A percentile compares a stretch with the other conserved stretches of the same genome.
phyloP scores from a whole-genome alignment of 2,329 filamentous ascomycete genomes.

The Fusarium cicatricum region DNA sequence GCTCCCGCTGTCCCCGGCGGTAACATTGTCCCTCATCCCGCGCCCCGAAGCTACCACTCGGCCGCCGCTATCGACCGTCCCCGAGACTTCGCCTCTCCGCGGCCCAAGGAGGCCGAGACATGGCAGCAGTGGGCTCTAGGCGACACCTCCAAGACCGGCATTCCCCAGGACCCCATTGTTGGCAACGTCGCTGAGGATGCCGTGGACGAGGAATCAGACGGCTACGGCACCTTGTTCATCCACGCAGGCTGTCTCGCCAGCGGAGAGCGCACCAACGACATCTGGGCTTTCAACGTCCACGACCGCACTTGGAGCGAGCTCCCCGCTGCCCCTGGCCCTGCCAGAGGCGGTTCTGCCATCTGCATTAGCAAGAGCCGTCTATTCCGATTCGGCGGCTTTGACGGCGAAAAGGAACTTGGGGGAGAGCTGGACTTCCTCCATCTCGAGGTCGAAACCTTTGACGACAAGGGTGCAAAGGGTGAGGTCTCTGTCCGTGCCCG shows the following conservation, averaged over 20 bases:
- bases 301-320: slow-evolving; percentile 72
- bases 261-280: slow-evolving; percentile 69
- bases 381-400: slow-evolving; percentile 83
- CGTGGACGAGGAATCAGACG: slow-evolving; percentile 67
- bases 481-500: slow-evolving; percentile 61
- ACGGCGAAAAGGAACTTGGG: slow-evolving; percentile 74
- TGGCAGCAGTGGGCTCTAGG: slow-evolving; percentile 66
- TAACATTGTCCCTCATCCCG: slow-evolving; percentile 57
- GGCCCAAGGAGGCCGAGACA: slow-evolving; percentile 50
- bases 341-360: slow-evolving; percentile 73
- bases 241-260: slow-evolving; percentile 77
- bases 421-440: slow-evolving; percentile 74
- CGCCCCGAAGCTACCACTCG: slow-evolving; percentile 75
- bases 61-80: slow-evolving; percentile 66
- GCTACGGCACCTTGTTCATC: slow-evolving; percentile 74
- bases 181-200: slow-evolving; percentile 65
- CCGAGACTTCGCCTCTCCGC: slow-evolving; percentile 54
- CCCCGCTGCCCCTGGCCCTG: slow-evolving; percentile 70
- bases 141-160: slow-evolving; percentile 62
- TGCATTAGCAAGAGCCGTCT: slow-evolving; percentile 69
- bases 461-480: slow-evolving; percentile 57
- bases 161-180: slow-evolving; percentile 66
- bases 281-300: slow-evolving; percentile 80
- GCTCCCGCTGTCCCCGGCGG: slow-evolving; percentile 53
- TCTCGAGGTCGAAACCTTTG: slow-evolving; percentile 63